phyloP scores from a whole-genome alignment of 768 basidiomycete genomes.

The Boletus reticulatus region DNA sequence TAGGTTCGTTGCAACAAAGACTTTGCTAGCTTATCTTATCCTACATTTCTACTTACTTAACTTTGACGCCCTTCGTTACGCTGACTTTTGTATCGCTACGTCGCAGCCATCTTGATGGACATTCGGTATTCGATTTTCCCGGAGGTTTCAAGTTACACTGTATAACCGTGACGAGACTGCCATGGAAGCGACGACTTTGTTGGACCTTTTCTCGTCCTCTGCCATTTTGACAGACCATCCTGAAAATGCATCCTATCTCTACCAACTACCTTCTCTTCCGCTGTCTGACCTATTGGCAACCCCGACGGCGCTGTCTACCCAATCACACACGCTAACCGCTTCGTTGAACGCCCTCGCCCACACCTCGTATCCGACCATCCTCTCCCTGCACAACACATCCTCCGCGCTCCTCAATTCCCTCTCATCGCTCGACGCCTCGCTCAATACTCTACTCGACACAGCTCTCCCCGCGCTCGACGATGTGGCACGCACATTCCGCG shows the following conservation, averaged over 20 bases:
- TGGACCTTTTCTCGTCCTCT: conserved; percentile 26
- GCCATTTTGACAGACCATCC: conserved; percentile 11
- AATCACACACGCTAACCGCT: conserved; percentile 82
- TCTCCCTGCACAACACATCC: conserved; percentile 82
- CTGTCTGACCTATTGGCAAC: conserved; percentile 69
- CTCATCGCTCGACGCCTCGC: conserved; percentile 68
- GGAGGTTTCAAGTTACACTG: background rate
- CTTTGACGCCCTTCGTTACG: background rate
- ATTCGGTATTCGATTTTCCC: background rate
- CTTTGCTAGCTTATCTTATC: background rate
- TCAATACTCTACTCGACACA: conserved; percentile 60
- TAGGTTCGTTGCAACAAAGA: conserved; percentile 1
- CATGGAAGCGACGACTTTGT: conserved; percentile 28
- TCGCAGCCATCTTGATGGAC: conserved; percentile 3
- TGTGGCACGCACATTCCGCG: conserved; percentile 67
- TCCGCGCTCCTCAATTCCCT: conserved; percentile 72
- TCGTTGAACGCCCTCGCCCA: conserved; percentile 89
- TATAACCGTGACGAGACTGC: background rate
- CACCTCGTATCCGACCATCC: conserved; percentile 88
- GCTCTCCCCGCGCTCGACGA: conserved; percentile 79
- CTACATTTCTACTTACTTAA: background rate
- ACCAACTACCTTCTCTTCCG: conserved; percentile 60
- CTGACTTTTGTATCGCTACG: conserved; percentile 13
- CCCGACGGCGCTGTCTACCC: conserved; percentile 75
- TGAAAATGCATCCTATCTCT: conserved; percentile 51